Evolutionary conservation across 805 yeast genomes (phyloP), one percentile per base, ranked within the genome.

Genomic region (Pichia occidentalis): DNA sequence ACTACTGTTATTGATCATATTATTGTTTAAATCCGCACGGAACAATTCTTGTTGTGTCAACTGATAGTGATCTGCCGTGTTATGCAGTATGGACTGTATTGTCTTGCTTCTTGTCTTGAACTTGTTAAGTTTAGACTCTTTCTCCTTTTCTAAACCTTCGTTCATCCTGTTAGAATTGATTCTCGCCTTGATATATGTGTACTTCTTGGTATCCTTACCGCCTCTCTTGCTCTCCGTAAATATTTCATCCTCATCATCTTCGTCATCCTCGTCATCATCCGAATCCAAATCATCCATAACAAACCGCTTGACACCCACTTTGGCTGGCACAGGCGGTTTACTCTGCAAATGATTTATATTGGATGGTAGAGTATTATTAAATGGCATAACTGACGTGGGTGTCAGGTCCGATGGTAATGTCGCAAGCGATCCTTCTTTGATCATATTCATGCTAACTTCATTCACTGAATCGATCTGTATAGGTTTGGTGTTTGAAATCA

Each of bases 11-110:
- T n/a, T n/a, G n/a, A n/a, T n/a, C n/a, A n/a, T n/a, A n/a, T n/a
- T n/a, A n/a, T n/a, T n/a, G n/a, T n/a, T n/a, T n/a, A n/a, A n/a
- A n/a, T n/a, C n/a, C n/a, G n/a, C n/a, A n/a, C n/a, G n/a, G 24
- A 45, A 43, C 13, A 45, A 27, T 29, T 34, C 43, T 28, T 39
- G 45, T 19, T 41, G 50, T 4, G 45, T 47, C 11, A 36, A 39
- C 17, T 44, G 49, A 32, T 47, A 47, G 32, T 48, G 42, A 27
- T 47, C 46, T 2, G 51, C 46, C 1, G 51, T 42, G 16, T 51
- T 42, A 38, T 54, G 59, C 28, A 54, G 39, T 23, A 54, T 43
- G 4, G 52, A 40, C 30, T 54, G 56, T 10, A 54, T 38, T 2
- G 57, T 46, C 32, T 50, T 52, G 20, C 49, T 48, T 10, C 38